Evolutionary conservation across 2,329 filamentous ascomycete species (phyloP).

Genomic region (Fusarium verticillioides): DNA sequence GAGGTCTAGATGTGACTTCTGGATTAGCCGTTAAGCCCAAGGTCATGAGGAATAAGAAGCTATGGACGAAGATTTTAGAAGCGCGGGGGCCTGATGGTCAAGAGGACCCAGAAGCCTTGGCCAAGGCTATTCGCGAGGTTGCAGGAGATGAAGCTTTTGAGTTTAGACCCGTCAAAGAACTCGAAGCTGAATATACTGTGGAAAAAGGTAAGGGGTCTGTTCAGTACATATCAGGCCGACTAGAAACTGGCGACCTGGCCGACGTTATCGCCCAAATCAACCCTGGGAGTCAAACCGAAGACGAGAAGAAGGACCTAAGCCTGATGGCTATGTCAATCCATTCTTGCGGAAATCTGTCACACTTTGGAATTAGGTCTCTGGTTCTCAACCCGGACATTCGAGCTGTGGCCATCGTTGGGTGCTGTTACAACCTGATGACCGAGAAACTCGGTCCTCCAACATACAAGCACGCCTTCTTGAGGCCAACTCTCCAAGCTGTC

Average conservation of each 20-base stretch:
- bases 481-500: constrained; percentile 73
- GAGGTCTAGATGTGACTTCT: constrained; percentile 83
- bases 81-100: constrained; percentile 45
- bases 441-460: constrained; percentile 88
- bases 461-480: constrained; percentile 82
- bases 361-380: constrained; percentile 90
- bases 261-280: constrained; percentile 73
- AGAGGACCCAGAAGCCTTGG: constrained; percentile 55
- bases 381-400: constrained; percentile 84
- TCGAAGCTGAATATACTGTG: constrained; percentile 62
- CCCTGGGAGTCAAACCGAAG: constrained; percentile 28
- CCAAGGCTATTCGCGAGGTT: constrained; percentile 49
- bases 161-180: constrained; percentile 62
- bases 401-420: constrained; percentile 95
- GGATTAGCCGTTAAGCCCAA: constrained; percentile 78
- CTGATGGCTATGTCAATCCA: constrained; percentile 95
- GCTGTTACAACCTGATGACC: constrained; percentile 97
- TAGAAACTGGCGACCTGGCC: constrained; percentile 78
- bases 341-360: constrained; percentile 96
- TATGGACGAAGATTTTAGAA: constrained; percentile 68
- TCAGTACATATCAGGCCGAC: constrained; percentile 79
- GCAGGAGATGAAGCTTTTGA: constrained; percentile 51
- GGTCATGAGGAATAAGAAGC: constrained; percentile 85
- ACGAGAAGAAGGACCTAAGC: constrained; percentile 53
- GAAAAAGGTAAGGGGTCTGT: constrained; percentile 75